A percentile compares a stretch with the other conserved stretches of the same genome.
Evolutionary conservation across 768 basidiomycete species (phyloP).

Genomic region (Russula sp.): DNA sequence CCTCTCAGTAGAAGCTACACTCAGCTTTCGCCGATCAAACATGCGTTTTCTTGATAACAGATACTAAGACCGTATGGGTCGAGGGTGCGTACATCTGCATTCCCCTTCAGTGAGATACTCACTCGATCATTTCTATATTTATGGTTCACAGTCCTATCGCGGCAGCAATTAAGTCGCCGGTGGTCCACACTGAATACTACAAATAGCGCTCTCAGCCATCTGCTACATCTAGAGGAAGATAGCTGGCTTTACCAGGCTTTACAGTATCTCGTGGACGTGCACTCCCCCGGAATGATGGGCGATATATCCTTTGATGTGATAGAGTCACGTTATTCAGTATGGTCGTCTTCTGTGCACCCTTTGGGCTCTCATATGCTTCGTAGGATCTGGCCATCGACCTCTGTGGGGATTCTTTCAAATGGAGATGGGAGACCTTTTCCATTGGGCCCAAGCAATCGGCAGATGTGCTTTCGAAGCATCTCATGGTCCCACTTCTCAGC

Average conservation of each 20-base stretch:
- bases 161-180: conserved; percentile 39
- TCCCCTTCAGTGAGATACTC: not conserved
- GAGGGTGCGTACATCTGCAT: conserved; percentile 45
- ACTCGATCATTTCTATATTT: conserved; percentile 14
- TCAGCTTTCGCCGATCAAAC: conserved; percentile 46
- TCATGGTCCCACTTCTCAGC: conserved; percentile 71
- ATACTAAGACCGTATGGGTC: conserved; percentile 66
- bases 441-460: conserved; percentile 58
- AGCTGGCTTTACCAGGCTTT: conserved; percentile 52
- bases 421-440: conserved; percentile 72
- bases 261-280: conserved; percentile 47
- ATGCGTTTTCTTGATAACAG: conserved; percentile 60
- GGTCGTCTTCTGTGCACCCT: conserved; percentile 23
- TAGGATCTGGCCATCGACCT: conserved; percentile 65
- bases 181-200: conserved; percentile 56
- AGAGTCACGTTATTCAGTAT: conserved; percentile 53
- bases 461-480: conserved; percentile 69
- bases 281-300: conserved; percentile 53
- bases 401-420: conserved; percentile 54
- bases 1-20: conserved; percentile 47
- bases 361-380: conserved; percentile 8
- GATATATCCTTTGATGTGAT: conserved; percentile 54
- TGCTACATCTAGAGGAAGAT: conserved; percentile 42
- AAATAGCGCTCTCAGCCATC: conserved; percentile 24
- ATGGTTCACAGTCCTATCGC: conserved; percentile 39